Percentiles rank a stretch among this genome's conserved stretches.
Conservation (phyloP, 129 eudicot species). For the Flaveria brownii region DNA sequence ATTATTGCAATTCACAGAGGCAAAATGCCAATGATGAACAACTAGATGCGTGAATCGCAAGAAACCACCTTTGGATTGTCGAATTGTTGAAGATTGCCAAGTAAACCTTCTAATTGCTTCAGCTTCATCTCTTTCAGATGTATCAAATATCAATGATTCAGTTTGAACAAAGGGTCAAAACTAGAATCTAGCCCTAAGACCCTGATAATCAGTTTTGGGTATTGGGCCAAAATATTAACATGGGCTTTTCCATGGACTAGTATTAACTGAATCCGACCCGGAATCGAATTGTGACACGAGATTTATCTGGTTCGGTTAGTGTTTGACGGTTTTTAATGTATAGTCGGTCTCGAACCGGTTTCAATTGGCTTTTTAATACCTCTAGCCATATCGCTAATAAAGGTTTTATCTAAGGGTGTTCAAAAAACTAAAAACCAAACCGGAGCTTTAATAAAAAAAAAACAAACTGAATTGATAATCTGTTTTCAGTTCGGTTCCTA, state of each 20-base stretch:
- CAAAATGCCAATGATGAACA: background rate
- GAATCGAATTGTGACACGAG: no score
- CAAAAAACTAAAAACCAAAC: no score
- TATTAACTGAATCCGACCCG: no score
- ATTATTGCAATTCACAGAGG: background rate
- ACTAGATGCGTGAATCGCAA: background rate
- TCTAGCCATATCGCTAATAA: no score
- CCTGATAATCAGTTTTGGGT: background rate
- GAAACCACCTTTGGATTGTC: slow-evolving; percentile 60
- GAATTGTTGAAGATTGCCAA: slow-evolving; percentile 85
- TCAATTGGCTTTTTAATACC: no score
- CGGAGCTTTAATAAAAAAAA: no score
- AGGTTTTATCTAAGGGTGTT: no score
- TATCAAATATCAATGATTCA: slow-evolving; percentile 5
- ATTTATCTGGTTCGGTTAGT: no score
- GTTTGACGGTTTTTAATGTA: no score
- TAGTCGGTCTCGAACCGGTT: no score
- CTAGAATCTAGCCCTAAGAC: slow-evolving; percentile 28
- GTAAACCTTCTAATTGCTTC: slow-evolving; percentile 80
- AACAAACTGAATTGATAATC: no score
- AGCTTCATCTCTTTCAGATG: slow-evolving; percentile 66
- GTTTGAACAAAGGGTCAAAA: background rate
- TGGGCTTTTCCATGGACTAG: background rate
- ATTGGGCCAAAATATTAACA: slow-evolving; percentile 9
- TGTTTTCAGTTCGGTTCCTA: no score